A percentile compares a stretch with the other conserved stretches of the same genome.
These are phyloP conservation scores for Arctium minus DNA, from an alignment of 129 eudicot species.

Conservation along the genomic window DNA sequence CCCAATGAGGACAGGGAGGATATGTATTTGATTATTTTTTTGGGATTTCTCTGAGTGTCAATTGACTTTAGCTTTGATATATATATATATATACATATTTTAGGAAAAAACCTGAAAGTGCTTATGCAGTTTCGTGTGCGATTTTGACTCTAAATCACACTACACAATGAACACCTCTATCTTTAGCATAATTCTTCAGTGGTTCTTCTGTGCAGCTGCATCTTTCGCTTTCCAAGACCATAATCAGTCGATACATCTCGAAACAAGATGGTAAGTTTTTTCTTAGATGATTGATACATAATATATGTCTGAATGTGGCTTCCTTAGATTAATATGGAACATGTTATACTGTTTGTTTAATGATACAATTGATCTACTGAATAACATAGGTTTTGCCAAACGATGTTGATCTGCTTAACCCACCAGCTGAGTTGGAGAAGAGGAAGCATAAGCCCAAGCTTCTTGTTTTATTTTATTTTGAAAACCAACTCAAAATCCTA, in stretches of 20 bases:
- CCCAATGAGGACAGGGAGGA: too few relatives aligned
- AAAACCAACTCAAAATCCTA: too few relatives aligned
- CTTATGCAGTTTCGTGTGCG: background rate
- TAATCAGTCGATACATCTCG: background rate
- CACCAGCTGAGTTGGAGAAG: constrained; percentile 50
- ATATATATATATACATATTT: too few relatives aligned
- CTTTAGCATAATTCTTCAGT: too few relatives aligned
- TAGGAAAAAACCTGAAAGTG: too few relatives aligned
- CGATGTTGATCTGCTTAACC: constrained; percentile 49
- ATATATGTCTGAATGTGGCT: background rate
- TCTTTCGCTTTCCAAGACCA: background rate
- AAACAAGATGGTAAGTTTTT: background rate
- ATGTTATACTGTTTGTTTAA: background rate
- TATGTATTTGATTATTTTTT: too few relatives aligned
- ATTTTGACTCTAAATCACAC: background rate
- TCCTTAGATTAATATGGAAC: background rate
- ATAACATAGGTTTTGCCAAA: constrained; percentile 32
- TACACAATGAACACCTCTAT: background rate
- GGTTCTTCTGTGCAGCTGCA: background rate
- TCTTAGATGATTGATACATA: background rate
- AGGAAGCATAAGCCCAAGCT: constrained; percentile 60
- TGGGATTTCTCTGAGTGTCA: too few relatives aligned
- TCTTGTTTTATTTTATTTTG: constrained; percentile 9
- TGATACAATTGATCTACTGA: background rate
- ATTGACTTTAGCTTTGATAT: too few relatives aligned